Evolutionary conservation across 208 protist genomes (phyloP), one percentile per base, ranked within the genome.

Genomic region (Angomonas deanei): DNA sequence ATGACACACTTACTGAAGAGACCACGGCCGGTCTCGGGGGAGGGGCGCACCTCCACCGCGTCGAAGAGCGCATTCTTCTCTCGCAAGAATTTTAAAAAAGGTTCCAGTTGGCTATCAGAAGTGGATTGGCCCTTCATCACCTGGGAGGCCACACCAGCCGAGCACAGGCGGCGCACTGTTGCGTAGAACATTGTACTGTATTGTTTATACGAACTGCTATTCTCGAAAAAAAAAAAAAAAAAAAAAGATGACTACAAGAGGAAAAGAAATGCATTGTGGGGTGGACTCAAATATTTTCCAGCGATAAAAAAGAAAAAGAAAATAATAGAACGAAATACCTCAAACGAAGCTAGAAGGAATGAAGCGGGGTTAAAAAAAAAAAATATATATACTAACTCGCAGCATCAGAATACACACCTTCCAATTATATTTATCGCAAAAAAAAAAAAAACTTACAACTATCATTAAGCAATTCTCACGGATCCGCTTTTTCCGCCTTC

Each of bases 1-100:
- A 88, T 74, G 21, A 61, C 61, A 23, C 62, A 70, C 38, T 57
- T 69, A 0, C 82, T 82, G 17, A 84, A 48, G 2, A 92, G 62
- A 1, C 86, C 86, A 54, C 83, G 82, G 61, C 73, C 60, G n/a
- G 73, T 61, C 4, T 60, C 57, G 50, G 73, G 68, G 5, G 32
- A 62, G 0, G 80, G 82, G 23, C 48, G 53, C 33, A 92, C 62
- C 17, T 56, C 65, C 11, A 92, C 72, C 19, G 76, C 79, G 23
- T 73, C 77, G 61, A 85, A 81, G 17, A 30, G 28, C 64, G 64
- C 13, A 83, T 72, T 32, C 55, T 42, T 11, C 13, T 32, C 24
- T 58, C 62, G 27, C 31, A 47, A 38, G 47, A 34, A n/a, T n/a
- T n/a, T n/a, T n/a, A n/a, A n/a, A n/a, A n/a, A n/a, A n/a, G n/a